phyloP scores from a whole-genome alignment of 73 alveolate genomes.

The Tetrahymena borealis region DNA sequence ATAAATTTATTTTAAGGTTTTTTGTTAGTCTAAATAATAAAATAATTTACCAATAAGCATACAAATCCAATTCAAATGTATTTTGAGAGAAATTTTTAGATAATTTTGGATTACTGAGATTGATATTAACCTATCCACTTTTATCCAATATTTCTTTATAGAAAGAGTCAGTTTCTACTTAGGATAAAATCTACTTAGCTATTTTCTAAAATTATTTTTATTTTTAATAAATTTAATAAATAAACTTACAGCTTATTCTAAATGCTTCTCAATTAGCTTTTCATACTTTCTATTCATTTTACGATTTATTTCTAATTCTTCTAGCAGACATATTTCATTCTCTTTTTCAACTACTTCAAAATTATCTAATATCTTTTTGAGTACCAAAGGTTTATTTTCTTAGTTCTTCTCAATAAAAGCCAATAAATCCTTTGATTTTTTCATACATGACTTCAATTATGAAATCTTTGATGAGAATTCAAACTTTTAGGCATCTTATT shows the following conservation, averaged over 20 bases:
- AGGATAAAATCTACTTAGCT: not conserved
- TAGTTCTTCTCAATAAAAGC: not conserved
- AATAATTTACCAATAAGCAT: not conserved
- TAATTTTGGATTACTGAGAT: not conserved
- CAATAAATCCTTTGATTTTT: not conserved
- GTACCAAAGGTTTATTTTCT: not conserved
- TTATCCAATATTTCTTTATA: not conserved
- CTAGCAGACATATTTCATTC: not conserved
- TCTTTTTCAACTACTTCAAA: not conserved
- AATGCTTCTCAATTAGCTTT: not conserved
- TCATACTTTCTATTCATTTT: not conserved
- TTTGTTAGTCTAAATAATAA: not conserved
- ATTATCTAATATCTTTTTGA: not conserved
- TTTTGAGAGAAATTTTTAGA: not conserved
- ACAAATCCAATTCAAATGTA: not conserved
- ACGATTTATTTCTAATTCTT: not conserved
- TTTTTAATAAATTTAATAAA: not conserved
- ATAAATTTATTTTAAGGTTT: not conserved
- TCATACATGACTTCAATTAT: not conserved
- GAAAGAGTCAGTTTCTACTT: not conserved
- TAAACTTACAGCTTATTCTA: not conserved
- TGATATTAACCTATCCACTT: not conserved
- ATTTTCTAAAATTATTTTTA: not conserved
- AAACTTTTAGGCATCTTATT: not conserved
- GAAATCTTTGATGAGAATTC: not conserved